Base-by-base conservation (phyloP, 768 basidiomycete species). In the Phanerochaete carnosa region DNA sequence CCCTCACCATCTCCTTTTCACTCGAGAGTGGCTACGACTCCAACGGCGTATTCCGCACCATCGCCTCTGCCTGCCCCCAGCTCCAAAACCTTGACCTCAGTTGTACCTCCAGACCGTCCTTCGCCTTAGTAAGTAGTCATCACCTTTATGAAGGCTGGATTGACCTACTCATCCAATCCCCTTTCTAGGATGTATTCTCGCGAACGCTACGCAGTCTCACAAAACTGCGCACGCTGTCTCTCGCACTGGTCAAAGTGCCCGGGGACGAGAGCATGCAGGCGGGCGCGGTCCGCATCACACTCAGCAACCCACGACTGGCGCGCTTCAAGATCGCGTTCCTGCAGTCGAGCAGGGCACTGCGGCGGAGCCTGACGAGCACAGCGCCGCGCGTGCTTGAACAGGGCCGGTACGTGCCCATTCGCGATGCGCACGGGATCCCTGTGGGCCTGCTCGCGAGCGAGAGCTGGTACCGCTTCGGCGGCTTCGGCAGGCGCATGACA, bases 11-110 rank as follows among this genome's bases (percentile, higher is more conserved):
- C 45, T 76, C 83, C 16, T 91, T 91, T 68, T 80, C 82, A 39
- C 79, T 91, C 53, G 87, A 90, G 66, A 84, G 85, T 66, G 72
- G 70, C 3, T 90, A 90, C 66, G 89, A 92, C 64, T 86, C 87
- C 66, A 86, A 83, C 28, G 85, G 85, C 64, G 74, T 90, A 59
- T 76, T 92, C 33, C 83, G 87, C 47, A 85, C 86, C 3, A 79
- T 92, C 59, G 82, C 84, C 55, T 74, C 83, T 13, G 80, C 86
- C 0, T 90, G 89, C 66, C 89, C 89, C 12, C 79, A 80, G 55
- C 76, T 92, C 37, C 77, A 75, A 33, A 81, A 85, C 67, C 76
- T 92, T 8, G 83, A 88, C 62, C 72, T 92, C 45, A 84, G 84
- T 16, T 89, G 87, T 68, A 78, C 80, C 13, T 83, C 83, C 65